Percentiles rank a stretch among this genome's conserved stretches.
Evolutionary conservation across 2,329 filamentous ascomycete species (phyloP).

Genomic region (Thermothelomyces thermophilus): DNA sequence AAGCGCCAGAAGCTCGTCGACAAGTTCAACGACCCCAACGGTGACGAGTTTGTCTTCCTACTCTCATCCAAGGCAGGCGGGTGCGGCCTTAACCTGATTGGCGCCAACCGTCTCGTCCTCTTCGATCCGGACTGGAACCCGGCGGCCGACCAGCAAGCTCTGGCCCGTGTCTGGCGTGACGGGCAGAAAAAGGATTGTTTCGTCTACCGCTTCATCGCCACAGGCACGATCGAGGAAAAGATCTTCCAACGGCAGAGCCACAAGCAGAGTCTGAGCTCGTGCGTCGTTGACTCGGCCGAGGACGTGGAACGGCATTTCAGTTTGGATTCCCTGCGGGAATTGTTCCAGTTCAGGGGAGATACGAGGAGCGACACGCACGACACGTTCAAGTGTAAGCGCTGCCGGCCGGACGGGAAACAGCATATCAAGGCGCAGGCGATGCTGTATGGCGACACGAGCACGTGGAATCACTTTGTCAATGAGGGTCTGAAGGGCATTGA

Average conservation of each 20-base stretch:
- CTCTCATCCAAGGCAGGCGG: slow-evolving; percentile 94
- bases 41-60: slow-evolving; percentile 88
- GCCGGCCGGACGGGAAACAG: slow-evolving; percentile 80
- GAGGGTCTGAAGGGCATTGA: slow-evolving; percentile 75
- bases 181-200: slow-evolving; percentile 99
- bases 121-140: slow-evolving; percentile 99
- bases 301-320: slow-evolving; percentile 97
- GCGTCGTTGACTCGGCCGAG: slow-evolving; percentile 92
- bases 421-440: slow-evolving; percentile 86
- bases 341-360: slow-evolving; percentile 84
- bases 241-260: slow-evolving; percentile 98
- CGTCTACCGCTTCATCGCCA: slow-evolving; percentile 98
- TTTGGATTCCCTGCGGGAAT: slow-evolving; percentile 78
- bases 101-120: slow-evolving; percentile 86
- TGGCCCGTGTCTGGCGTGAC: slow-evolving; percentile 97
- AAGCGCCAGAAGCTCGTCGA: slow-evolving; percentile 97
- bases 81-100: slow-evolving; percentile 92
- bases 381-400: slow-evolving; percentile 97
- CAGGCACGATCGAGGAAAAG: slow-evolving; percentile 97
- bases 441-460: slow-evolving; percentile 95
- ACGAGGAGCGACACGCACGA: slow-evolving; percentile 94
- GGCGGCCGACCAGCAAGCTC: slow-evolving; percentile 91
- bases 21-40: slow-evolving; percentile 91
- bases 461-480: slow-evolving; percentile 98
- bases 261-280: slow-evolving; percentile 93